Evolutionary conservation across 805 yeast species (phyloP).

Genomic region (Cyberlindnera mycetangii): DNA sequence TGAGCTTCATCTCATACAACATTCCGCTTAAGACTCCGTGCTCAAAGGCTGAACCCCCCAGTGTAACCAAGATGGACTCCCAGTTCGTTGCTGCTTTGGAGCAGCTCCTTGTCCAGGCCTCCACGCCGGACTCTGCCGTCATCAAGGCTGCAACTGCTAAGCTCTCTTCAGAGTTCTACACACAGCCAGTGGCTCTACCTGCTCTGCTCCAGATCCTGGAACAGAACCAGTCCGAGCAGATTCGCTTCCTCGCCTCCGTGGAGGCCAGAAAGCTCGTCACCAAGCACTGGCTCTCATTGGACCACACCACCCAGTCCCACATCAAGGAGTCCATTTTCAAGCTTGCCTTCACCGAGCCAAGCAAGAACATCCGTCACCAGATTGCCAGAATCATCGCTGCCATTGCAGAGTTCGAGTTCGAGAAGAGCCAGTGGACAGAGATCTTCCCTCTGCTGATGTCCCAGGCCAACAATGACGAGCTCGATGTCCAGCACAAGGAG

Average conservation of each 20-base stretch:
- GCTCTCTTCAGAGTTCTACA: constrained; percentile 71
- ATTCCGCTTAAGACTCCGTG: background rate
- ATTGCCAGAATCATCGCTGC: constrained; percentile 86
- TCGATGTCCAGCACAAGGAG: constrained; percentile 61
- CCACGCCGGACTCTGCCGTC: constrained; percentile 76
- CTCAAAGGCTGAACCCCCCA: background rate
- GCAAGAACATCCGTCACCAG: constrained; percentile 76
- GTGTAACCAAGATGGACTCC: constrained; percentile 41
- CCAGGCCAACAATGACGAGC: constrained; percentile 54
- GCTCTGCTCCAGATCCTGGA: constrained; percentile 81
- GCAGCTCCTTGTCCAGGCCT: constrained; percentile 72
- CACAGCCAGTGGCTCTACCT: constrained; percentile 69
- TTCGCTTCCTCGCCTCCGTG: constrained; percentile 93
- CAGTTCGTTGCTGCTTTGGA: constrained; percentile 70
- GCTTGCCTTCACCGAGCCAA: constrained; percentile 62
- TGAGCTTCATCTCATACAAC: constrained; percentile 9
- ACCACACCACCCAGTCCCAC: constrained; percentile 47
- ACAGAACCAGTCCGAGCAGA: constrained; percentile 60
- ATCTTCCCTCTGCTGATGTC: constrained; percentile 72
- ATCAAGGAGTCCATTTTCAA: constrained; percentile 69
- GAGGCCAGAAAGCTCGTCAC: constrained; percentile 85
- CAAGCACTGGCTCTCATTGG: constrained; percentile 58
- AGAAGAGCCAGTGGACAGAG: constrained; percentile 68
- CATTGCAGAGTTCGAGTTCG: constrained; percentile 75
- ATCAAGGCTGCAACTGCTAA: constrained; percentile 80